Evolutionary conservation across 2,329 filamentous ascomycete genomes (phyloP), one percentile per base, ranked within the genome.

Genomic region (Dactylellina cionopaga): DNA sequence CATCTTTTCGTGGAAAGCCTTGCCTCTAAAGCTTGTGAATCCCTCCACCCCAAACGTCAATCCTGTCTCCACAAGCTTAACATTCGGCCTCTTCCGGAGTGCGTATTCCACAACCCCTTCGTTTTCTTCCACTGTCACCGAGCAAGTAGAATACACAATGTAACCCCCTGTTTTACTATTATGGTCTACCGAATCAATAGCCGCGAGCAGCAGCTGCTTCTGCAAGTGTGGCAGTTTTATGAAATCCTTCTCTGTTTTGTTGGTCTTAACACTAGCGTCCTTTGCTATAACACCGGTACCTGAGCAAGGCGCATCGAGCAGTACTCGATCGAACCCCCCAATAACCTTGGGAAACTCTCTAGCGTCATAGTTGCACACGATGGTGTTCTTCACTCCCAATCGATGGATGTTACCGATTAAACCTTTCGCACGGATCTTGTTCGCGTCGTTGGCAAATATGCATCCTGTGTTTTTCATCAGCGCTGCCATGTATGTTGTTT

Each of bases 201-300:
- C 95, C 5, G 92, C 88, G 25, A 99, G 87, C 10, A 99, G 84
- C 63, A 99, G 86, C 82, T 98, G 93, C 81, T 97, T 97, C 81
- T 99, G 95, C 70, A 92, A 87, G 81, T 99, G 95, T 0, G 95
- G 93, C 56, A 99, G 87, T 78, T 90, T 88, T 81, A 97, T 87
- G 83, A 99, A 99, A 81, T 99, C 95, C 75, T 89, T 90, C 80
- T 96, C 92, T 9, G 91, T 96, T 85, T 98, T 98, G 84, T 97
- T 98, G 22, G 94, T 98, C 86, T 99, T 99, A 77, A 99, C 92
- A 75, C 90, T 92, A 29, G 94, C 88, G 81, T 99, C 95, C 83
- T 99, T 99, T 75, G 92, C 90, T 76, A 99, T 99, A 79, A 99
- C 95, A 78, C 95, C 95, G 0, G 95, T 99, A 76, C 95, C 94